phyloP scores from a whole-genome alignment of 768 basidiomycete genomes.

The Boletus sp. region DNA sequence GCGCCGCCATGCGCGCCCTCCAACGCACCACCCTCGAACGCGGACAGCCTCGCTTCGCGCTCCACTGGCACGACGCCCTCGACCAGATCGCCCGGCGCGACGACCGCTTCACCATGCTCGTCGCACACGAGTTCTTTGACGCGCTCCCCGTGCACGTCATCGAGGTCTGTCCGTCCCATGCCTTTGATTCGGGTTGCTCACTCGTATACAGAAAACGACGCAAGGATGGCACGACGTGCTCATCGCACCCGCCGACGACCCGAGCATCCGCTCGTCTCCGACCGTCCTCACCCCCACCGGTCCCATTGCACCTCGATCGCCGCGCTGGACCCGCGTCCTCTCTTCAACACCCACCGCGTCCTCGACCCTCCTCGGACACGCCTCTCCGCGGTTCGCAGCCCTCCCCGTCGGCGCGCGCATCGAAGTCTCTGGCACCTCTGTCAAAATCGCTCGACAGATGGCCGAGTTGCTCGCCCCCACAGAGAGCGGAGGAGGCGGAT shows the following conservation, averaged over 20 bases:
- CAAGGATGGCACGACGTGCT: slow-evolving; percentile 87
- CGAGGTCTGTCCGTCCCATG: slow-evolving; percentile 51
- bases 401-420: slow-evolving; percentile 71
- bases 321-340: slow-evolving; percentile 63
- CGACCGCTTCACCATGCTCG: slow-evolving; percentile 70
- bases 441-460: slow-evolving; percentile 63
- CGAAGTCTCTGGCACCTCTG: slow-evolving; percentile 77
- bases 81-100: slow-evolving; percentile 57
- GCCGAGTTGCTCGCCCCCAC: slow-evolving; percentile 54
- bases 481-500: slow-evolving; percentile 36
- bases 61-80: slow-evolving; percentile 75
- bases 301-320: slow-evolving; percentile 10
- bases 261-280: slow-evolving; percentile 26
- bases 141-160: slow-evolving; percentile 90
- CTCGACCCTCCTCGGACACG: slow-evolving; percentile 54
- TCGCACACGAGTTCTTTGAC: slow-evolving; percentile 98
- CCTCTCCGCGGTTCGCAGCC: slow-evolving; percentile 67
- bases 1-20: slow-evolving; percentile 57
- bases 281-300: slow-evolving; percentile 6
- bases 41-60: slow-evolving; percentile 28
- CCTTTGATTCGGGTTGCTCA: background rate
- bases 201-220: slow-evolving; percentile 56
- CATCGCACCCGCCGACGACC: slow-evolving; percentile 51
- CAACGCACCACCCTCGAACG: slow-evolving; percentile 50
- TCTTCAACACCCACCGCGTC: slow-evolving; percentile 55